Percentiles rank a stretch among this genome's conserved stretches.
Evolutionary conservation across 805 yeast species (phyloP).

Genomic region (Wickerhamiella cacticola): DNA sequence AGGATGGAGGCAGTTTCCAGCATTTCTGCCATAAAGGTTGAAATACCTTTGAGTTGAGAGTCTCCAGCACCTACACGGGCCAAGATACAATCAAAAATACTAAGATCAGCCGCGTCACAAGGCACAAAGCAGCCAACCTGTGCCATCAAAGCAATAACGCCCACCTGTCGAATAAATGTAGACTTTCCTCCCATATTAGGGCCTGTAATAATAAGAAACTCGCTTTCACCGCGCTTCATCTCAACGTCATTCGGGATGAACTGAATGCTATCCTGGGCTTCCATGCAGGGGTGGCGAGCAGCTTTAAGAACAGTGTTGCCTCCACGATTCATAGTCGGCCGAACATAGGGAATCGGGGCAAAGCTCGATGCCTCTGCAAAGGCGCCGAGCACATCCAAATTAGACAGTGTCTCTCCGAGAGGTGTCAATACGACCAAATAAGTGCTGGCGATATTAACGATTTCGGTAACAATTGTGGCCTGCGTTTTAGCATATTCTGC

Average conservation of each 20-base stretch:
- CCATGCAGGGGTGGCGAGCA: slow-evolving; percentile 94
- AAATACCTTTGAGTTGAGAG: slow-evolving; percentile 90
- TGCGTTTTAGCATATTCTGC: slow-evolving; percentile 65
- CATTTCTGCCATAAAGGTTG: slow-evolving; percentile 96
- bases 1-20: slow-evolving; percentile 82
- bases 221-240: slow-evolving; percentile 43
- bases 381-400: slow-evolving; percentile 69
- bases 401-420: slow-evolving; percentile 51
- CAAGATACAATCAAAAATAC: slow-evolving; percentile 78
- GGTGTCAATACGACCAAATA: slow-evolving; percentile 68
- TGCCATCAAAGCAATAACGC: slow-evolving; percentile 55
- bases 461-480: slow-evolving; percentile 65
- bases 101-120: slow-evolving; percentile 59
- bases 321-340: slow-evolving; percentile 50
- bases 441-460: slow-evolving; percentile 66
- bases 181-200: slow-evolving; percentile 88
- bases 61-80: slow-evolving; percentile 99
- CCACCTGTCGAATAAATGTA: slow-evolving; percentile 62
- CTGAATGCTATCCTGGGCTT: slow-evolving; percentile 78
- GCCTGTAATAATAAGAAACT: slow-evolving; percentile 76
- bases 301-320: slow-evolving; percentile 41
- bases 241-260: slow-evolving; percentile 87
- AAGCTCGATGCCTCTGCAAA: slow-evolving; percentile 76
- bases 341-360: slow-evolving; percentile 71
- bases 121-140: slow-evolving; percentile 77